Conservation (phyloP, 1,284 basidiomycete species). For the Coriolopsis trogii region DNA sequence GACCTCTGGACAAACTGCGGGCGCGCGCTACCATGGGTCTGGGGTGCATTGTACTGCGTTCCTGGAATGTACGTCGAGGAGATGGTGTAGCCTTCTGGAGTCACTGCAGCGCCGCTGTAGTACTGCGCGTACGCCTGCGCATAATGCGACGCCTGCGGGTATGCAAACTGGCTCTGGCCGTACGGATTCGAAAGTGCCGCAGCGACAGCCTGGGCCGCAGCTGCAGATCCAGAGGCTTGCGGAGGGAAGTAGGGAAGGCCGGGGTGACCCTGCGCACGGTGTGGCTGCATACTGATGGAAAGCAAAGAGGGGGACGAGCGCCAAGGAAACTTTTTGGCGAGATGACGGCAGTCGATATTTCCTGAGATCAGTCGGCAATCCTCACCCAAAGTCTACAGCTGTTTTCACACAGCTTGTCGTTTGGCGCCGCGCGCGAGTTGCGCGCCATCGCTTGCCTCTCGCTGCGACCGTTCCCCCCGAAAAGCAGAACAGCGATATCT, state of each 20-base stretch:
- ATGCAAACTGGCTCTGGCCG: conserved; percentile 30
- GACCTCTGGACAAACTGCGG: neutral
- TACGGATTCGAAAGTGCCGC: conserved; percentile 44
- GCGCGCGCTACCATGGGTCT: neutral
- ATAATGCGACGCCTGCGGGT: conserved; percentile 51
- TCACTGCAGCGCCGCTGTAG: conserved; percentile 36
- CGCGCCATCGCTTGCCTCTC: too few relatives aligned
- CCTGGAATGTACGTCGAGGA: conserved; percentile 51
- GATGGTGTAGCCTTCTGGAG: conserved; percentile 56
- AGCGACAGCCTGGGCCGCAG: conserved; percentile 34
- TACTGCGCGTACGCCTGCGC: conserved; percentile 57
- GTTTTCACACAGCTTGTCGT: too few relatives aligned
- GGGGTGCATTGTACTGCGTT: conserved; percentile 8
- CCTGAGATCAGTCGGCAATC: conserved; percentile 10
- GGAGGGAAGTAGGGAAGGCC: neutral
- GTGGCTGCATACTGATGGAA: conserved; percentile 15
- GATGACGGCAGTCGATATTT: too few relatives aligned
- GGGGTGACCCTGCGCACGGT: conserved; percentile 8
- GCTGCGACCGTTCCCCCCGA: too few relatives aligned
- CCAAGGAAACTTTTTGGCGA: conserved; percentile 12
- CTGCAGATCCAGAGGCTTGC: neutral
- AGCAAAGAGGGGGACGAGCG: neutral
- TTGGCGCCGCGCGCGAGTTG: too few relatives aligned
- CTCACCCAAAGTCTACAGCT: neutral
- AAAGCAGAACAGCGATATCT: too few relatives aligned